Base-by-base conservation (phyloP, 2,329 filamentous ascomycete species). In the Lachnellula occidentalis region DNA sequence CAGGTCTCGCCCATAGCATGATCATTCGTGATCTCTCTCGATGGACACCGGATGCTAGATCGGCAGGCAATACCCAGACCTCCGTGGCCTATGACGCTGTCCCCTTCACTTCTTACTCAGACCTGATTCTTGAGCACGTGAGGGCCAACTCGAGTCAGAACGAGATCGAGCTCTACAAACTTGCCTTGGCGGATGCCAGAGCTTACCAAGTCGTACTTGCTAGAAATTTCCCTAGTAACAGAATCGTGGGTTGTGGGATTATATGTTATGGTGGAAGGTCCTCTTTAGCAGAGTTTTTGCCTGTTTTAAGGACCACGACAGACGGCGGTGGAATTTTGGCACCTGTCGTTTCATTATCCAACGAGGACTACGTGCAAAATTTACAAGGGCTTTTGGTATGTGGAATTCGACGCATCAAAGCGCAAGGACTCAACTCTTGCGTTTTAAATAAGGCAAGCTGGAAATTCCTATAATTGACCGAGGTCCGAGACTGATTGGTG, bases 161-260 rank as follows among this genome's bases (percentile, higher is more conserved):
- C 9, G 74, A 86, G 8, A 76, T 81, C 31, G 81, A 85, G 58
- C 78, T 87, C 17, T 87, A 88, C 69, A 79, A 80, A 60, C 74
- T 85, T 54, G 85, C 84, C 0, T 73, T 87, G 2, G 72, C 76
- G 4, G 83, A 85, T 55, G 78, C 81, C 14, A 73, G 76, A 22
- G 75, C 80, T 36, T 86, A 82, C 60, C 83, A 83, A 15, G 81
- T 87, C 58, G 85, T 88, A 56, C 77, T 84, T 39, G 85, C 85
- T 3, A 86, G 83, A 67, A 72, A 80, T 48, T 78, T 78, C 0
- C 76, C 78, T 51, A 83, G 87, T 61, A 82, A 81, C 2, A 74
- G 76, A 7, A 71, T 88, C 31, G 72, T 87, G 7, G 85, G 83
- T 2, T 86, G 79, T 1, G 78, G 87, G 2, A 82, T 87, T 51